Evolutionary conservation across 495 filamentous ascomycete genomes (phyloP), one percentile per base, ranked within the genome.

Genomic region (Daldinia concentrica): DNA sequence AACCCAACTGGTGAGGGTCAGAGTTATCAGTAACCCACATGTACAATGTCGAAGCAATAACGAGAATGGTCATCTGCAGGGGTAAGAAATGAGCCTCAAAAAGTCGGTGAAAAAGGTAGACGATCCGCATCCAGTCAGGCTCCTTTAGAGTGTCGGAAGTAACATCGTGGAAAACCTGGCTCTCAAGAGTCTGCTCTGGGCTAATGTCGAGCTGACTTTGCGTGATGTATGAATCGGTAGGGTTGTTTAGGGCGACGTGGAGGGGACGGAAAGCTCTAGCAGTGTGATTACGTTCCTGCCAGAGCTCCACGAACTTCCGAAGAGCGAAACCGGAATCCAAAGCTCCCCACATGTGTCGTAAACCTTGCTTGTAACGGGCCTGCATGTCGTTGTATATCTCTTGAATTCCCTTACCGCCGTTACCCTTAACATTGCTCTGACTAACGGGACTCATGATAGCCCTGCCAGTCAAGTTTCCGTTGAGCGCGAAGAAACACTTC

Each of bases 311-410:
- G 3, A 82, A 71, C 72, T 83, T 85, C 66, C 83, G 76, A 45
- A 87, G 66, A 9, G 88, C 88, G 69, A 83, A 92, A 9, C 90
- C 90, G 14, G 85, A 86, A 64, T 92, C 90, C 6, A 92, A 78
- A 48, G 88, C 83, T 70, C 90, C 90, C 90, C 89, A 91, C 90
- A 92, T 92, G 80, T 92, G 90, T 66, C 90, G 80, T 39, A 90
- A 63, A 6, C 86, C 89, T 79, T 92, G 90, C 70, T 84, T 86
- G 74, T 90, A 92, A 24, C 90, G 85, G 14, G 89, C 89, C 12
- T 76, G 51, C 66, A 86, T 80, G 58, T 88, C 88, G 30, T 80
- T 79, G n/a, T 82, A 57, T 12, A 85, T 76, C 29, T 88, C 86
- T n/a, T 73, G 71, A 24, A 86, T 55, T 0, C 83, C 83, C 63